phyloP scores from a whole-genome alignment of 768 basidiomycete species.

The Paxillus rubicundulus region DNA sequence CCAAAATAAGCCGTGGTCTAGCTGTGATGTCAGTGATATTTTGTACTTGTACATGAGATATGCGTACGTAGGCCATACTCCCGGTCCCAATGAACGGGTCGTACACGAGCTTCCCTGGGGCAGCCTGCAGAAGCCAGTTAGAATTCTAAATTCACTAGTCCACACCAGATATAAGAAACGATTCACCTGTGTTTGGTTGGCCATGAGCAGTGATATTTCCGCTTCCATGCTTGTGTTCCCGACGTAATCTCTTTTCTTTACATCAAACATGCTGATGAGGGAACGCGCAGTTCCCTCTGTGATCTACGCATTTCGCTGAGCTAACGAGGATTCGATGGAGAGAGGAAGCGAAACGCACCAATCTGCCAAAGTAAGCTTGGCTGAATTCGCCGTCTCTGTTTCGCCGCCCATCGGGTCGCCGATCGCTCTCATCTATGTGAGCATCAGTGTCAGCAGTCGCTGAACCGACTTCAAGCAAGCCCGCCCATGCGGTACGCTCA shows the following conservation, averaged over 20 bases:
- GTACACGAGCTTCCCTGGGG: slow-evolving; percentile 87
- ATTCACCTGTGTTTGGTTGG: slow-evolving; percentile 85
- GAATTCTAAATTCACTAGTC: not conserved
- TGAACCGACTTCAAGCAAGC: not conserved
- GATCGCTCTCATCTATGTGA: slow-evolving; percentile 47
- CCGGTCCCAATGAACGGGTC: slow-evolving; percentile 96
- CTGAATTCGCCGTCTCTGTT: slow-evolving; percentile 67
- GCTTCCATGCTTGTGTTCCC: slow-evolving; percentile 99
- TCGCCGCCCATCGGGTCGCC: slow-evolving; percentile 46
- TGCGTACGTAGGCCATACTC: slow-evolving; percentile 77
- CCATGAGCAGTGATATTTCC: slow-evolving; percentile 93
- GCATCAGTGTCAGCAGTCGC: not conserved
- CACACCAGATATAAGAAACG: not conserved
- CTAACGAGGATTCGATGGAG: not conserved
- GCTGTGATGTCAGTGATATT: not conserved
- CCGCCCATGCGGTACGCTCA: slow-evolving; percentile 34
- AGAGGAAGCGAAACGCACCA: slow-evolving; percentile 55
- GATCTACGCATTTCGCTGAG: slow-evolving; percentile 35
- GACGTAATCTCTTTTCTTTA: slow-evolving; percentile 87
- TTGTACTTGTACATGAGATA: not conserved
- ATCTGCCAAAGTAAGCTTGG: slow-evolving; percentile 80
- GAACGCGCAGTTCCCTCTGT: slow-evolving; percentile 65
- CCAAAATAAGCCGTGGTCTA: slow-evolving; percentile 90
- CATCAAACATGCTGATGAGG: slow-evolving; percentile 69
- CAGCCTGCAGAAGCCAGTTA: slow-evolving; percentile 49